Conservation (phyloP, 768 basidiomycete species). For the Ramaria sp. region DNA sequence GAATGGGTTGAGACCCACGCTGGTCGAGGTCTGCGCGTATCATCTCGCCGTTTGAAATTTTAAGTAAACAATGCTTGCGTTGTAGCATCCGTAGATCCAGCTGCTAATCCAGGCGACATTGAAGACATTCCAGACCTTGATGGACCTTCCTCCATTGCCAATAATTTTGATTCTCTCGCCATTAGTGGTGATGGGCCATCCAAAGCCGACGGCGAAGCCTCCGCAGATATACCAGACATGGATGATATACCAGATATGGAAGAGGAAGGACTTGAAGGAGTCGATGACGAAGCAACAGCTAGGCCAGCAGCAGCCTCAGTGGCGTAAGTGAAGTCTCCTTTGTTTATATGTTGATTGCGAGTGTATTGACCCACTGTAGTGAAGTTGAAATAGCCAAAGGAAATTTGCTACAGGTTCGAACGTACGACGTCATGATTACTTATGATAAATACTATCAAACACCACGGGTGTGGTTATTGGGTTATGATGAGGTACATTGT, state of each 20-base stretch:
- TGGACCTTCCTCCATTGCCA: slow-evolving; percentile 19
- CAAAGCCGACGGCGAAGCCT: slow-evolving; percentile 4
- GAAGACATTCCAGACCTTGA: slow-evolving; percentile 86
- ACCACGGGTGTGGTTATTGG: slow-evolving; percentile 93
- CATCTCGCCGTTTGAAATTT: neutral
- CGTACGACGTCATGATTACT: slow-evolving; percentile 99
- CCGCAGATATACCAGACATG: slow-evolving; percentile 61
- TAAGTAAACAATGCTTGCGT: neutral
- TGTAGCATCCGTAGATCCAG: slow-evolving; percentile 35
- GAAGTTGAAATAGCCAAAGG: slow-evolving; percentile 57
- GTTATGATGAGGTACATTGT: slow-evolving; percentile 81
- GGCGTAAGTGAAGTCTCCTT: slow-evolving; percentile 27
- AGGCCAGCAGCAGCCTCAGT: slow-evolving; percentile 36
- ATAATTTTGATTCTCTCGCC: slow-evolving; percentile 3
- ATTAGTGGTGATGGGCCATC: slow-evolving; percentile 6
- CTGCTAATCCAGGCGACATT: slow-evolving; percentile 53
- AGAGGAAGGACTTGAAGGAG: slow-evolving; percentile 83
- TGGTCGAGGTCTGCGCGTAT: slow-evolving; percentile 36
- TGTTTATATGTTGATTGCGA: slow-evolving; percentile 4
- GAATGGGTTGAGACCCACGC: slow-evolving; percentile 99
- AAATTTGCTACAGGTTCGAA: slow-evolving; percentile 89
- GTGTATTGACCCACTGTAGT: slow-evolving; percentile 23
- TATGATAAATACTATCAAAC: slow-evolving; percentile 99
- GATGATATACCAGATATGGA: slow-evolving; percentile 99
- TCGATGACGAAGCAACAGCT: slow-evolving; percentile 78